These are phyloP conservation scores for Zymoseptoria passerinii DNA, from an alignment of 2,329 filamentous ascomycete species.

Conservation along the genomic window DNA sequence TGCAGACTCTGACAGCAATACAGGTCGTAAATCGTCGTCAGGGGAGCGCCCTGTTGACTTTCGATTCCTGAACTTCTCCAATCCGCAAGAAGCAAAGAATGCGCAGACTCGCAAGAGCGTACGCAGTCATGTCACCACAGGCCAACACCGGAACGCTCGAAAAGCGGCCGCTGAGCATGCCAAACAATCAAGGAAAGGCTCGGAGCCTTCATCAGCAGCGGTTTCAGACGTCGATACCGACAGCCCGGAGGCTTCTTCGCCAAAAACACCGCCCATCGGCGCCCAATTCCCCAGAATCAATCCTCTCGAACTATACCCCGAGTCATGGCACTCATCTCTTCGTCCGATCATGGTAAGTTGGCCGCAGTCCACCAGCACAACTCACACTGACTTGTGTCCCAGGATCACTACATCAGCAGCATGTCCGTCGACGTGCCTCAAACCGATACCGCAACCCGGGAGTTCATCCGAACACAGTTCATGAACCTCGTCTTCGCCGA, in stretches of 20 bases:
- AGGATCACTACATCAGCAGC: constrained; percentile 26
- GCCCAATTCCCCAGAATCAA: constrained; percentile 19
- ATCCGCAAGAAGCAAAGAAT: constrained; percentile 29
- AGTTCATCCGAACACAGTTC: constrained; percentile 33
- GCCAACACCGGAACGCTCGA: constrained; percentile 16
- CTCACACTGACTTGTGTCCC: constrained; percentile 4
- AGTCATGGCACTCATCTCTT: constrained; percentile 31
- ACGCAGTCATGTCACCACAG: constrained; percentile 27
- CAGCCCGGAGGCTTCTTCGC: constrained; percentile 20
- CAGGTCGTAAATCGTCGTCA: constrained; percentile 21
- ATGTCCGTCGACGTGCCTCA: constrained; percentile 39
- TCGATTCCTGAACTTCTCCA: constrained; percentile 30
- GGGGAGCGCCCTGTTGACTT: constrained; percentile 23
- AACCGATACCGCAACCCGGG: constrained; percentile 31
- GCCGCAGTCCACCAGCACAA: background rate
- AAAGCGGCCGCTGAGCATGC: constrained; percentile 10
- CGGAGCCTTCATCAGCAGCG: constrained; percentile 5
- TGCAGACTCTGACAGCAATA: constrained; percentile 3
- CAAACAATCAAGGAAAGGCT: constrained; percentile 1
- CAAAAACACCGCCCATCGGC: constrained; percentile 7
- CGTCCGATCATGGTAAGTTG: constrained; percentile 24
- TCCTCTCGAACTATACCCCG: constrained; percentile 30
- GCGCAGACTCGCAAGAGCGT: constrained; percentile 26
- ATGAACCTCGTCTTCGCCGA: constrained; percentile 38
- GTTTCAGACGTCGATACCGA: constrained; percentile 14